Conservation (phyloP, 129 eudicot species). For the Flaveria brownii region DNA sequence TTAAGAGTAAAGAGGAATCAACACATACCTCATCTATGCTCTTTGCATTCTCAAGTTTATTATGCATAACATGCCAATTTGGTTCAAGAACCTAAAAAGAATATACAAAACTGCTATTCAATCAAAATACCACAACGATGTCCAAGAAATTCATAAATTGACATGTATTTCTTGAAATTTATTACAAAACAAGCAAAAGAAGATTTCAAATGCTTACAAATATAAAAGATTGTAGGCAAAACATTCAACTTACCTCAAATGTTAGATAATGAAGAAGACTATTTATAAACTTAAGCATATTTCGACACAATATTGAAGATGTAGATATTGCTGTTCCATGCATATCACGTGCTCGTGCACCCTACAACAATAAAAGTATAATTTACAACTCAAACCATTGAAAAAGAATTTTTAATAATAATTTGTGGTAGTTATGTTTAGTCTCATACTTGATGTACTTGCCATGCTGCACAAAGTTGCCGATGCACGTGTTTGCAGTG, state of each 20-base stretch:
- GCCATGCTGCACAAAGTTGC: slow-evolving; percentile 99
- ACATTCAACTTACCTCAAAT: slow-evolving; percentile 67
- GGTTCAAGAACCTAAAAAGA: slow-evolving; percentile 89
- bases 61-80: slow-evolving; percentile 97
- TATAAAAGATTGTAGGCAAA: neutral
- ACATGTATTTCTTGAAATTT: neutral
- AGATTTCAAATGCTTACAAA: neutral
- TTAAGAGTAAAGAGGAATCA: slow-evolving; percentile 17
- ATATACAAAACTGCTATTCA: neutral
- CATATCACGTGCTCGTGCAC: slow-evolving; percentile 82
- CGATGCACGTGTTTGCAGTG: slow-evolving; percentile 92
- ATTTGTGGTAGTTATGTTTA: slow-evolving; percentile 4
- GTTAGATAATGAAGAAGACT: slow-evolving; percentile 96
- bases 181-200: slow-evolving; percentile 7
- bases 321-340: slow-evolving; percentile 86
- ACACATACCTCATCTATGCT: slow-evolving; percentile 89
- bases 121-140: neutral
- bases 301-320: slow-evolving; percentile 88
- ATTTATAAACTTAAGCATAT: slow-evolving; percentile 89
- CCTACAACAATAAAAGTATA: slow-evolving; percentile 49
- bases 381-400: slow-evolving; percentile 6
- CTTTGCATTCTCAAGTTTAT: slow-evolving; percentile 86
- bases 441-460: slow-evolving; percentile 81
- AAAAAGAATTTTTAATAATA: neutral
- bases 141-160: slow-evolving; percentile 6